Conservation (phyloP, 139 green algal genomes). For the Mesotaenium endlicherianum region DNA sequence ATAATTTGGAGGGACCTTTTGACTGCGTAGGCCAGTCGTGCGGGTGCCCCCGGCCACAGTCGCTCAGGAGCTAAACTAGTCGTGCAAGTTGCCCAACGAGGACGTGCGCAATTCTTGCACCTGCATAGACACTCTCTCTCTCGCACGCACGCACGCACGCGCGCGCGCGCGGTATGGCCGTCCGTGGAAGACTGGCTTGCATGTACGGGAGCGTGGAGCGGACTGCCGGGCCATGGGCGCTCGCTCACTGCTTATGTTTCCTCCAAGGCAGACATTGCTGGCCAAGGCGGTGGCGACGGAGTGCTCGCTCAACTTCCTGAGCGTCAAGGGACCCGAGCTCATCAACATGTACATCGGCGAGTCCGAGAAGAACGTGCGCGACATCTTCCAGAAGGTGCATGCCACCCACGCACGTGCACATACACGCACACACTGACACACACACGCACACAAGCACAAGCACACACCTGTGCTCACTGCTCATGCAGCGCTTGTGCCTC, state of each 20-base stretch:
- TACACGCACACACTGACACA: too few relatives aligned
- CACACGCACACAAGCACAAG: too few relatives aligned
- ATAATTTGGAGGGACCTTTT: too few relatives aligned
- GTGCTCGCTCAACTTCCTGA: conserved; percentile 65
- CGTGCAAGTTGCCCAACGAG: neutral
- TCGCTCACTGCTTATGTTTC: neutral
- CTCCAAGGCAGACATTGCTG: conserved; percentile 44
- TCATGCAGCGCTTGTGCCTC: too few relatives aligned
- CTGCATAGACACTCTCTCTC: neutral
- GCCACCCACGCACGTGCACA: too few relatives aligned
- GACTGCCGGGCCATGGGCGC: neutral
- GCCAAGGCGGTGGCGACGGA: conserved; percentile 60
- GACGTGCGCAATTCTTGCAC: neutral
- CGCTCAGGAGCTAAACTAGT: too few relatives aligned
- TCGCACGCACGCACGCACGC: neutral
- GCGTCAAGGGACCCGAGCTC: conserved; percentile 61
- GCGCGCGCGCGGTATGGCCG: neutral
- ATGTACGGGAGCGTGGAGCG: neutral
- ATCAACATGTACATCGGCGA: conserved; percentile 64
- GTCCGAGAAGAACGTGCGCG: conserved; percentile 62
- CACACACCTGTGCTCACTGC: too few relatives aligned
- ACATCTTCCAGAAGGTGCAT: conserved; percentile 52
- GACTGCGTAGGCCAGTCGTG: too few relatives aligned
- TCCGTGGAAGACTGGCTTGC: neutral
- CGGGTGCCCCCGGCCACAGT: too few relatives aligned